Conservation (phyloP, 2,329 filamentous ascomycete species). For the Diaporthe eres region DNA sequence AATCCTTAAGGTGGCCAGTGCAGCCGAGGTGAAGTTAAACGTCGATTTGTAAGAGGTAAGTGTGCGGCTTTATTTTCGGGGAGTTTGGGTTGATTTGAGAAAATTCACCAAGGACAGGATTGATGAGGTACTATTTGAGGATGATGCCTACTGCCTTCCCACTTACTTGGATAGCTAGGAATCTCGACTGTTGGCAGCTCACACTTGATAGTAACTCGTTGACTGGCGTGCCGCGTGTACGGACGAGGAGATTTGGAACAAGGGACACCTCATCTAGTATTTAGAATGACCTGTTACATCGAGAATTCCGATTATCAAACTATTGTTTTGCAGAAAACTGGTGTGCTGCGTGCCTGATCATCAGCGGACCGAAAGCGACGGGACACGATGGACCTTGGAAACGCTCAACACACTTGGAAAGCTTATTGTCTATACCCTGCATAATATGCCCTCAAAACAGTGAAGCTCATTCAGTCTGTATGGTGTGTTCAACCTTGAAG, state of each 20-base stretch:
- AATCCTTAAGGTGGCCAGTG: background rate
- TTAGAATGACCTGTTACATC: background rate
- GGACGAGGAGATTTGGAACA: background rate
- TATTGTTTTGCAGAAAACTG: background rate
- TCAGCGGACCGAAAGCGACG: background rate
- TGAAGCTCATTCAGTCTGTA: background rate
- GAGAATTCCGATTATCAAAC: too few species aligned
- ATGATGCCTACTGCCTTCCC: background rate
- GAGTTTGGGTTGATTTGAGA: too few species aligned
- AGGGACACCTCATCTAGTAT: background rate
- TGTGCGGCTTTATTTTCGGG: conserved; percentile 1
- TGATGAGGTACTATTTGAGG: background rate
- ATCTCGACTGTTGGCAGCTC: background rate
- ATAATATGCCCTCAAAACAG: background rate
- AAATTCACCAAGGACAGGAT: background rate
- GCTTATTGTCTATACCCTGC: background rate
- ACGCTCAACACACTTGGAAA: background rate
- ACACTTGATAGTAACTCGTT: background rate
- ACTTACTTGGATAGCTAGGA: background rate
- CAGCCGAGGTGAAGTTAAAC: background rate
- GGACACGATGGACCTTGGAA: background rate
- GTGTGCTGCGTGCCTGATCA: background rate
- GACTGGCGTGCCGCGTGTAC: background rate
- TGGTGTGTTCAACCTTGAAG: too few species aligned
- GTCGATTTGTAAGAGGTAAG: too few species aligned